Evolutionary conservation across 495 filamentous ascomycete species (phyloP).

Genomic region (Jackrogersella multiformis): DNA sequence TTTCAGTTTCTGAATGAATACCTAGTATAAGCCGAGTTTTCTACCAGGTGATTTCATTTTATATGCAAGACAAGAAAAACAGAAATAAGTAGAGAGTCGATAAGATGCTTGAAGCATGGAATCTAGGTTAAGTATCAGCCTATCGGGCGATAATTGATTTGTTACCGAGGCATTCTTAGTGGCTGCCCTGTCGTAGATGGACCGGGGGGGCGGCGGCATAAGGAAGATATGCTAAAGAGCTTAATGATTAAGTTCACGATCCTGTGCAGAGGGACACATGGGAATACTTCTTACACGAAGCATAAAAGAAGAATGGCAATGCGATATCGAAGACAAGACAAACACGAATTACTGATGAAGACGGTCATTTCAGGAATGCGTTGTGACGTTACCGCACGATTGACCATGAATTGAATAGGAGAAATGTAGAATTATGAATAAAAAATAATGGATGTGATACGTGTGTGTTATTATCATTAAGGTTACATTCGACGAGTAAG

Average conservation of each 20-base stretch:
- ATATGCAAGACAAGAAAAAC: background rate
- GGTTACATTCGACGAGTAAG: no score
- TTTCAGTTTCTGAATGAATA: background rate
- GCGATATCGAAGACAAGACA: background rate
- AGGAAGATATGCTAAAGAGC: no score
- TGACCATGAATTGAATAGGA: background rate
- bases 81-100: background rate
- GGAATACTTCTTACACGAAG: no score
- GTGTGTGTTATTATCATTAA: background rate
- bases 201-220: conserved; percentile 1
- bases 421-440: background rate
- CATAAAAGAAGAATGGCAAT: no score
- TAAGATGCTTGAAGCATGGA: background rate
- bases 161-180: conserved; percentile 17
- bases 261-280: background rate
- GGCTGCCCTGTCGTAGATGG: conserved; percentile 5
- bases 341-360: no score
- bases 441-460: no score
- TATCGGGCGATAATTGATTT: conserved; percentile 28
- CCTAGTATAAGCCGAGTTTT: background rate
- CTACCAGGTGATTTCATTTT: background rate
- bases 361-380: background rate
- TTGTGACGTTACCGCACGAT: background rate
- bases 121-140: conserved; percentile 4
- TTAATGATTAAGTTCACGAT: background rate